phyloP scores from a whole-genome alignment of 1,284 basidiomycete species.

The Ceratobasidium theobromae region DNA sequence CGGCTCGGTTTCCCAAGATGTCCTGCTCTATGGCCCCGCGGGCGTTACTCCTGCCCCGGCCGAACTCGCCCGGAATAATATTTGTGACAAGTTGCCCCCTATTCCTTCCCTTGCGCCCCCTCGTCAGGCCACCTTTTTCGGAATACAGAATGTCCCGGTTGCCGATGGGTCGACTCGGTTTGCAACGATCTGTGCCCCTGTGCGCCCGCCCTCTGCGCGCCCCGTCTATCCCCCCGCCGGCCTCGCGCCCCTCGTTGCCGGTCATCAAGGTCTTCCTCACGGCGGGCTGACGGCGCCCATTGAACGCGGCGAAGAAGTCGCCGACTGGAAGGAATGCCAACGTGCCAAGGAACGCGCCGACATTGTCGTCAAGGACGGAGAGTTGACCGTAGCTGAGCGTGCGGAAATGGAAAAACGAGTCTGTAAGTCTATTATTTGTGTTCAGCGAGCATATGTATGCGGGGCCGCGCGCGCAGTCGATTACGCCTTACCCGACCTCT shows the following conservation, averaged over 20 bases:
- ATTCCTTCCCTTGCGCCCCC: background rate
- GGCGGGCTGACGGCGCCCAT: constrained; percentile 9
- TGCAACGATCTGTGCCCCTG: constrained; percentile 3
- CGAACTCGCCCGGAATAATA: constrained; percentile 9
- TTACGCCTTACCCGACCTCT: background rate
- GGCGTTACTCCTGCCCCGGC: constrained; percentile 17
- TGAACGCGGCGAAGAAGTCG: background rate
- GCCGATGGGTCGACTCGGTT: constrained; percentile 6
- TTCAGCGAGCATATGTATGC: constrained; percentile 2
- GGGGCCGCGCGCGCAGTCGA: background rate
- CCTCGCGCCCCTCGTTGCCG: background rate
- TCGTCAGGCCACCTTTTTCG: constrained; percentile 22
- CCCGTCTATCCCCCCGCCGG: constrained; percentile 20
- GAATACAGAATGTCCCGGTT: constrained; percentile 15
- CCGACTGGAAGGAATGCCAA: constrained; percentile 8
- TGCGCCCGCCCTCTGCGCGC: background rate
- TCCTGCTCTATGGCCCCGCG: constrained; percentile 14
- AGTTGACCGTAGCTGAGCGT: background rate
- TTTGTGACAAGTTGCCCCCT: background rate
- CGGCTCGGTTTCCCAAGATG: background rate
- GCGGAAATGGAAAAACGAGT: constrained; percentile 22
- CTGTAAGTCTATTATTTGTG: background rate
- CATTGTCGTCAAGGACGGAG: constrained; percentile 14
- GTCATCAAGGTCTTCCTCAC: constrained; percentile 14
- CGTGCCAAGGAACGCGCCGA: constrained; percentile 12